Conservation (phyloP, 1,284 basidiomycete genomes). For the Amylostereum chailletii region DNA sequence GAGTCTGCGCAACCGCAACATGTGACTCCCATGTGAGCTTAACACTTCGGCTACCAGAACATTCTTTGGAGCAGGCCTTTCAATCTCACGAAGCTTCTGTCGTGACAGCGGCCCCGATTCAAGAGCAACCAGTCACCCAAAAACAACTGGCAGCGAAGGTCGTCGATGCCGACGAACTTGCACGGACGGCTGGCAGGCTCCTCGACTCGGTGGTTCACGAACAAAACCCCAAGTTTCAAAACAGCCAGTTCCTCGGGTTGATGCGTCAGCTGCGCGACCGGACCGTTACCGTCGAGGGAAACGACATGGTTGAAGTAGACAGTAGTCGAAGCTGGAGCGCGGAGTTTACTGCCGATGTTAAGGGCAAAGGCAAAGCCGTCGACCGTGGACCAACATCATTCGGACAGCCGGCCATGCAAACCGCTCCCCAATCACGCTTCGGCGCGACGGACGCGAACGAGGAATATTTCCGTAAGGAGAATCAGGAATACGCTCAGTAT, state of each 20-base stretch:
- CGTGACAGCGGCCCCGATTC: conserved; percentile 9
- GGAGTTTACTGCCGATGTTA: conserved; percentile 32
- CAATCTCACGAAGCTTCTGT: conserved; percentile 39
- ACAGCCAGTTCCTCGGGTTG: conserved; percentile 82
- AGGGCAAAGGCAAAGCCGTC: conserved; percentile 59
- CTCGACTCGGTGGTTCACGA: conserved; percentile 63
- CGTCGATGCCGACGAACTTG: conserved; percentile 49
- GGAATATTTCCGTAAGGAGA: conserved; percentile 65
- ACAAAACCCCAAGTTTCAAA: conserved; percentile 80
- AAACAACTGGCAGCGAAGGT: conserved; percentile 18
- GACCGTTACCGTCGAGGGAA: conserved; percentile 77
- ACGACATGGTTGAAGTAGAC: conserved; percentile 52
- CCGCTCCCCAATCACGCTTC: neutral
- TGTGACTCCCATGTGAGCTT: neutral
- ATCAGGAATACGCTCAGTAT: conserved; percentile 54
- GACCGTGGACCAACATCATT: conserved; percentile 8
- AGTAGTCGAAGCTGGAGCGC: conserved; percentile 1
- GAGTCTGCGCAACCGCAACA: conserved; percentile 10
- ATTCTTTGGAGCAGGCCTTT: conserved; percentile 58
- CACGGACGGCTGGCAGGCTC: conserved; percentile 66
- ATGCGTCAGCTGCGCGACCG: conserved; percentile 83
- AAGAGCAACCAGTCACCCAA: conserved; percentile 18
- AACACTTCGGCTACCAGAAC: conserved; percentile 11
- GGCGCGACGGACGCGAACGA: conserved; percentile 47
- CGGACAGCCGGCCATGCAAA: neutral